Base-by-base conservation (phyloP, 2,329 filamentous ascomycete species). In the Nigrospora oryzae region DNA sequence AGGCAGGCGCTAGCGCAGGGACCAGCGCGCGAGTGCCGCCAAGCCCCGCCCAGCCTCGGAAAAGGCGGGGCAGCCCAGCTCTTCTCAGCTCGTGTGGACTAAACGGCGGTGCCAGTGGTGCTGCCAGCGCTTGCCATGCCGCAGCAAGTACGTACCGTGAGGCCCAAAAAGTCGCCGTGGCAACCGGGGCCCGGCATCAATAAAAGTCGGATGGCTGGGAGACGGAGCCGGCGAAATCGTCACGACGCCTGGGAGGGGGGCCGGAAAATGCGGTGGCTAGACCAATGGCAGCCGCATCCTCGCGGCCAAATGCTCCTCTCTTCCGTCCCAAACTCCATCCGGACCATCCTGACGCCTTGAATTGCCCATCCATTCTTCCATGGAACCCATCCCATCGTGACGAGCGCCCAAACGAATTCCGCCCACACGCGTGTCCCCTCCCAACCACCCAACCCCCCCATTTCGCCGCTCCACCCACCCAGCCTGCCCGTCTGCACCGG, bases 161-260 rank as follows among this genome's bases (percentile, higher is more conserved):
- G 13, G 13, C 14, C 15, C 5, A 16, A 36, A 36, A 14, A n/a
- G 36, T 42, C 40, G 19, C 40, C 40, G 35, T 31, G 36, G 40
- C 40, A 42, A 42, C 40, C 32, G 23, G 10, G 12, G 36, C 19
- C 40, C 28, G 17, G 16, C 23, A 19, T 42, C 40, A 42, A 42
- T 33, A 42, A 35, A 42, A 42, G 19, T 36, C 14, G 32, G 40
- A 42, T 42, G 40, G 40, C 40, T 42, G 40, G 40, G 40, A 42
- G 40, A 42, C 40, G 23, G 15, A 34, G 28, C 19, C 40, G 33
- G 35, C 17, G 28, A 30, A 32, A 36, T 23, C 33, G 39, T 41
- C 39, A 41, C 39, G 31, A 34, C 39, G 34, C 28, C 39, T n/a
- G 13, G 39, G 31, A 11, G 31, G 31, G 23, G 23, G 23, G 12